Percentiles rank a stretch among this genome's conserved stretches.
phyloP scores from a whole-genome alignment of 192 early-diverging fungal species.

The Oehlia diaphana region DNA sequence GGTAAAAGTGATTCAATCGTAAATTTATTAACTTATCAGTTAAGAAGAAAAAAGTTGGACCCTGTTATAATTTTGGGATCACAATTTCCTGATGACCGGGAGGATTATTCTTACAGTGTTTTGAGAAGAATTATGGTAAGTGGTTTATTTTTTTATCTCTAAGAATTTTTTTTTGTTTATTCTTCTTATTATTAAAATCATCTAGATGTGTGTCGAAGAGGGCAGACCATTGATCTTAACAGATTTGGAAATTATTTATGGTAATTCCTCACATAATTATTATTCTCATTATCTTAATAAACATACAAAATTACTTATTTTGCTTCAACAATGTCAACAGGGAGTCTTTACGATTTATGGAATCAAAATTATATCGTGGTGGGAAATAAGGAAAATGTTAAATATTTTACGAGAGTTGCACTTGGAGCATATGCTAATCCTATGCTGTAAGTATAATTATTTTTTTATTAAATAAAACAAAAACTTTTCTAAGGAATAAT shows the following conservation, averaged over 20 bases:
- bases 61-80: conserved; percentile 26
- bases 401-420: conserved; percentile 23
- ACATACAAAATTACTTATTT: neutral
- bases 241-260: conserved; percentile 27
- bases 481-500: no score
- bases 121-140: conserved; percentile 24
- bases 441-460: conserved; percentile 23
- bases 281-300: no score
- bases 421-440: conserved; percentile 28
- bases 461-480: no score
- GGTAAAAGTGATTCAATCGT: conserved; percentile 25
- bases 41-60: neutral
- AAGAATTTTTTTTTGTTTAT: neutral
- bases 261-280: neutral
- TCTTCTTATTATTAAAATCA: no score
- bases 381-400: conserved; percentile 6
- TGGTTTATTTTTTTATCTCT: neutral
- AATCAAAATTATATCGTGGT: conserved; percentile 31
- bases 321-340: neutral
- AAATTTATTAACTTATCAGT: conserved; percentile 3
- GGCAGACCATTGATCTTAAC: conserved; percentile 25
- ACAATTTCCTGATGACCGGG: conserved; percentile 25
- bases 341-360: conserved; percentile 29
- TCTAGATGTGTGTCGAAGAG: conserved; percentile 29
- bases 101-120: conserved; percentile 6